A percentile compares a stretch with the other conserved stretches of the same genome.
Conservation (phyloP, 768 basidiomycete species). For the Serendipita sp. region DNA sequence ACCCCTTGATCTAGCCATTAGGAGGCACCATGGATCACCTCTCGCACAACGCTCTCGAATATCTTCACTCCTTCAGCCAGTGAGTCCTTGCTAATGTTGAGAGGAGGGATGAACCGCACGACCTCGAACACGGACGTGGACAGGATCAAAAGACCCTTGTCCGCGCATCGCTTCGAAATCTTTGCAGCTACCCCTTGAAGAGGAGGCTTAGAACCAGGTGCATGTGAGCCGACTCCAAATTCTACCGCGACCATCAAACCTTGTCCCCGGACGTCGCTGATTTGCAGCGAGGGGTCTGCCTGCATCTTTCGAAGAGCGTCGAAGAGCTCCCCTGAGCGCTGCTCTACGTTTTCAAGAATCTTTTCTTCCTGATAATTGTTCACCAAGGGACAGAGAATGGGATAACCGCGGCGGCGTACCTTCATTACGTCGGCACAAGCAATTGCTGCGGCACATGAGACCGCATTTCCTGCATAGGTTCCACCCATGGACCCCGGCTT, state of each 20-base stretch:
- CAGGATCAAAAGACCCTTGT: conserved; percentile 72
- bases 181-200: conserved; percentile 46
- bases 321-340: conserved; percentile 61
- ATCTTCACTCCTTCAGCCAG: conserved; percentile 34
- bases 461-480: conserved; percentile 85
- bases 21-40: conserved; percentile 21
- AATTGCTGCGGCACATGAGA: conserved; percentile 79
- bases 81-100: conserved; percentile 67
- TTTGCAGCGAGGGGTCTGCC: conserved; percentile 37
- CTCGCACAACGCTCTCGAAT: conserved; percentile 18
- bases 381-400: background rate
- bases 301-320: conserved; percentile 40
- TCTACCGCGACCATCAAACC: conserved; percentile 85
- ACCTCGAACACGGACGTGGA: conserved; percentile 85
- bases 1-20: conserved; percentile 6
- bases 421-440: conserved; percentile 62
- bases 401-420: background rate
- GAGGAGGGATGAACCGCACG: conserved; percentile 82
- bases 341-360: conserved; percentile 65
- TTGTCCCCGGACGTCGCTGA: conserved; percentile 75
- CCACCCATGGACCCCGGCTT: conserved; percentile 76
- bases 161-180: conserved; percentile 65
- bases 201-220: conserved; percentile 31
- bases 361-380: conserved; percentile 41
- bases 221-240: conserved; percentile 46